phyloP scores from a whole-genome alignment of 352 stramenopile species.

The Globisporangium megalacanthum region DNA sequence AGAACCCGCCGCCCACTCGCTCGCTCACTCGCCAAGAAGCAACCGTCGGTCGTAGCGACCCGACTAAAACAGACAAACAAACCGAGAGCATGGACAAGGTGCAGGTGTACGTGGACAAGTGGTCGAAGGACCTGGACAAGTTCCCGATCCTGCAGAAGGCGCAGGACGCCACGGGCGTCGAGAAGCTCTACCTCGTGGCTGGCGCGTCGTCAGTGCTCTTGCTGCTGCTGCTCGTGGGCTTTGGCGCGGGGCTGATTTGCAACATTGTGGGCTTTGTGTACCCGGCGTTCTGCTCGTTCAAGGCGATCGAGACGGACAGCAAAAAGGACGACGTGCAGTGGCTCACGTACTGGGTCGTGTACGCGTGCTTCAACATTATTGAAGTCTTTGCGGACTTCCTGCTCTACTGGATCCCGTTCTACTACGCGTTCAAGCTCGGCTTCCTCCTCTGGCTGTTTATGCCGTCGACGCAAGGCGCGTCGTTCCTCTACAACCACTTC shows the following conservation, averaged over 20 bases:
- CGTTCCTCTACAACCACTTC: conserved; percentile 95
- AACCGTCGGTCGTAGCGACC: not conserved
- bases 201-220: conserved; percentile 55
- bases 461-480: conserved; percentile 93
- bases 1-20: not conserved
- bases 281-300: conserved; percentile 81
- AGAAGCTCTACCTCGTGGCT: conserved; percentile 86
- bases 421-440: conserved; percentile 97
- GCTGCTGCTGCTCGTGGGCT: conserved; percentile 78
- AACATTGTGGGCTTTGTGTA: conserved; percentile 83
- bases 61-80: not conserved
- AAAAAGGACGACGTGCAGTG: conserved; percentile 87
- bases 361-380: conserved; percentile 95
- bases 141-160: conserved; percentile 70
- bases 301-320: conserved; percentile 68
- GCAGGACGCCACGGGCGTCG: conserved; percentile 77
- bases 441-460: conserved; percentile 98
- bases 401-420: conserved; percentile 98
- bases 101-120: conserved; percentile 83
- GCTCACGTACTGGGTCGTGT: conserved; percentile 98
- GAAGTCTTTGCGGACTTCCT: conserved; percentile 96
- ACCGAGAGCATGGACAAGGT: conserved; percentile 63
- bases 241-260: conserved; percentile 81
- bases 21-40: not conserved
- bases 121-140: conserved; percentile 83